Conservation (phyloP, 2,329 filamentous ascomycete genomes). For the Myriangium duriaei region DNA sequence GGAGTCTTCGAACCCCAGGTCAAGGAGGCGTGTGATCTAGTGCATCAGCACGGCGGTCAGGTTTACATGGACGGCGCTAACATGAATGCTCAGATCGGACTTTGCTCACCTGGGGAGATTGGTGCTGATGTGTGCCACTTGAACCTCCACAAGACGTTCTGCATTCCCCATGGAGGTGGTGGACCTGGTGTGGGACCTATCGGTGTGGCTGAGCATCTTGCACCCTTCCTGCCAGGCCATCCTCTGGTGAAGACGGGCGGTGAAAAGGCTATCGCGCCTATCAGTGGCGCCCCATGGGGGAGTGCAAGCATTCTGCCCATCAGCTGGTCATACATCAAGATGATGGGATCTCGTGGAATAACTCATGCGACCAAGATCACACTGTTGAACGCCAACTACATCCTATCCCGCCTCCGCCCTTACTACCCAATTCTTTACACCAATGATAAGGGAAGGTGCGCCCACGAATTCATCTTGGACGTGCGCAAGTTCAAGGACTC, state of each 20-base stretch:
- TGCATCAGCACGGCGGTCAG: constrained; percentile 78
- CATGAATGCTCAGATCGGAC: constrained; percentile 95
- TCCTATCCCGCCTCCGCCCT: constrained; percentile 71
- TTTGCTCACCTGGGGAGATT: constrained; percentile 89
- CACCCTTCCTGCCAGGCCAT: constrained; percentile 63
- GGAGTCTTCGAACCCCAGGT: constrained; percentile 88
- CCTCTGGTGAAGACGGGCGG: constrained; percentile 47
- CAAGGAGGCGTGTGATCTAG: constrained; percentile 71
- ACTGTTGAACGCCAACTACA: constrained; percentile 94
- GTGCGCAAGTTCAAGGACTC: constrained; percentile 71
- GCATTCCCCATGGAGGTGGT: constrained; percentile 90
- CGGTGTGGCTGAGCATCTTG: constrained; percentile 72
- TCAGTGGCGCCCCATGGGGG: constrained; percentile 74
- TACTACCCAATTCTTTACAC: constrained; percentile 92
- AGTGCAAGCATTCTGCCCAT: constrained; percentile 89
- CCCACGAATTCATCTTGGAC: constrained; percentile 95
- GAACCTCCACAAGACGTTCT: constrained; percentile 98
- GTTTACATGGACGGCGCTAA: constrained; percentile 99
- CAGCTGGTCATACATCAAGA: constrained; percentile 86
- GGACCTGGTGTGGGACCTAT: constrained; percentile 91
- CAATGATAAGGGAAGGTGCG: constrained; percentile 75
- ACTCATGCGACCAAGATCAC: constrained; percentile 85
- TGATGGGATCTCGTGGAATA: constrained; percentile 77
- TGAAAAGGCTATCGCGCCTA: constrained; percentile 50
- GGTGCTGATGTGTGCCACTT: constrained; percentile 94